These are phyloP conservation scores for Scytalidium lignicola DNA, from an alignment of 2,329 filamentous ascomycete species.

Conservation along the genomic window DNA sequence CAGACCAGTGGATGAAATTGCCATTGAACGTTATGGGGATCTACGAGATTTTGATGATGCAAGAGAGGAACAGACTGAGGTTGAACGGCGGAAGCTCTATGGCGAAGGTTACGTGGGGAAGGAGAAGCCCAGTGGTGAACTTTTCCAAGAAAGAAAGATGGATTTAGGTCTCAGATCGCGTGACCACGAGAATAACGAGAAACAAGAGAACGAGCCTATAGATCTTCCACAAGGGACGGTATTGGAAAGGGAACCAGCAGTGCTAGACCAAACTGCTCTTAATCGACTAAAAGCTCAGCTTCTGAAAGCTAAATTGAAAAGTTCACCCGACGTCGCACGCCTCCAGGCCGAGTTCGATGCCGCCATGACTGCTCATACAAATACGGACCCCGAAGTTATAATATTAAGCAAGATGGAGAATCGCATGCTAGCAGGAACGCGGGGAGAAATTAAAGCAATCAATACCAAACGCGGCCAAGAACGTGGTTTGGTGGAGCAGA, in stretches of 20 bases:
- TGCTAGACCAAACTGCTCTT: slow-evolving; percentile 70
- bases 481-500: slow-evolving; percentile 79
- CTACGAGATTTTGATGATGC: slow-evolving; percentile 86
- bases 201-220: slow-evolving; percentile 24
- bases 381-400: slow-evolving; percentile 63
- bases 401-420: slow-evolving; percentile 86
- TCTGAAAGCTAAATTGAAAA: slow-evolving; percentile 89
- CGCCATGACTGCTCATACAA: slow-evolving; percentile 59
- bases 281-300: slow-evolving; percentile 90
- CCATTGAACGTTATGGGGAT: slow-evolving; percentile 74
- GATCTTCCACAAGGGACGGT: slow-evolving; percentile 47
- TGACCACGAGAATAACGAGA: slow-evolving; percentile 21
- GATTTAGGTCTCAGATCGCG: slow-evolving; percentile 45
- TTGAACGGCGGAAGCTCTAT: slow-evolving; percentile 78
- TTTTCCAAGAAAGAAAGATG: slow-evolving; percentile 72
- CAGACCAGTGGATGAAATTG: slow-evolving; percentile 73
- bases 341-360: slow-evolving; percentile 81
- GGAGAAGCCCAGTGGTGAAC: slow-evolving; percentile 79
- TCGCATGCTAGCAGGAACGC: slow-evolving; percentile 72
- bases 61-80: slow-evolving; percentile 84
- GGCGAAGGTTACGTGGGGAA: slow-evolving; percentile 81
- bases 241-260: slow-evolving; percentile 48
- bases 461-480: slow-evolving; percentile 78
- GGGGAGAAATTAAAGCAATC: slow-evolving; percentile 70
- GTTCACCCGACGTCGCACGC: slow-evolving; percentile 66